Percentiles rank a stretch among this genome's conserved stretches.
Conservation (phyloP, 345 rosid species). For the Mercurialis annua region DNA sequence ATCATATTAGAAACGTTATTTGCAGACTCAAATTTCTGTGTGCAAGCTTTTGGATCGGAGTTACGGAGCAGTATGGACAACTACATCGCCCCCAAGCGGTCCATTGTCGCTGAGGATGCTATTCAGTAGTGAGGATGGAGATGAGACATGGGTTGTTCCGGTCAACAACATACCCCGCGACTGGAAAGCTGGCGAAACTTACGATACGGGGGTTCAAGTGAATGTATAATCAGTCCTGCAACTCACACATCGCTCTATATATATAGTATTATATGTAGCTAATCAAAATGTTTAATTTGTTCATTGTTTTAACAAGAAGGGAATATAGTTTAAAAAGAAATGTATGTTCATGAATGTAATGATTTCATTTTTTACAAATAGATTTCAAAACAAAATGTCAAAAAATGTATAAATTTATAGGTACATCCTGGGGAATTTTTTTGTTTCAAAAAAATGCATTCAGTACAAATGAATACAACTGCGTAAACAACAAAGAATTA, state of each 20-base stretch:
- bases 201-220: constrained; percentile 61
- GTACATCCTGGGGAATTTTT: too few relatives aligned
- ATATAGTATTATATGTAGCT: not conserved
- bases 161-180: constrained; percentile 49
- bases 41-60: constrained; percentile 58
- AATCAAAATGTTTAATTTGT: not conserved
- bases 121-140: constrained; percentile 52
- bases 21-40: constrained; percentile 46
- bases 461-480: too few relatives aligned
- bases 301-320: not conserved
- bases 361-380: constrained; percentile 10
- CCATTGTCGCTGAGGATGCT: constrained; percentile 59
- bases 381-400: too few relatives aligned
- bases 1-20: not conserved
- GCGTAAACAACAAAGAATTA: too few relatives aligned
- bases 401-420: too few relatives aligned
- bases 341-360: constrained; percentile 23
- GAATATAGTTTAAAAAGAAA: constrained; percentile 5
- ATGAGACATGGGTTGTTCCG: constrained; percentile 61
- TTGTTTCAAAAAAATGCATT: too few relatives aligned
- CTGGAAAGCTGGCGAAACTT: constrained; percentile 64
- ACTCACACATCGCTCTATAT: not conserved
- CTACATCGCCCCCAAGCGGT: constrained; percentile 54
- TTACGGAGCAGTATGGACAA: constrained; percentile 58
- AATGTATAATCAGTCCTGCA: constrained; percentile 10